Percentiles rank a stretch among this genome's conserved stretches.
Evolutionary conservation across 2,329 filamentous ascomycete genomes (phyloP).

Genomic region (Venturia effusa): DNA sequence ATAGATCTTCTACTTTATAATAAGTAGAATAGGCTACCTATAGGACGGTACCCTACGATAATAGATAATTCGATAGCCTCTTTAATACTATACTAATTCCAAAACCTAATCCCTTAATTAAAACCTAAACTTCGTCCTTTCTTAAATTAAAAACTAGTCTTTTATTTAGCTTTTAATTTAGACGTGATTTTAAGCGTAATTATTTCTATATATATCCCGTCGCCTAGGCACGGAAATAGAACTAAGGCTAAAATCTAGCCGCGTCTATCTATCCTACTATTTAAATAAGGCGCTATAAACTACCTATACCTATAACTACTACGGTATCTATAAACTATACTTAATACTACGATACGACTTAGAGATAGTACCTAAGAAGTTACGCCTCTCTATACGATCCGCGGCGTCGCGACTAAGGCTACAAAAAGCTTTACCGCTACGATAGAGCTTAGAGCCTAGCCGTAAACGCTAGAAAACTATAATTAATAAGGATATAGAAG

Average conservation of each 20-base stretch:
- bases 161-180: no score
- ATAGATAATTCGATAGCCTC: not conserved
- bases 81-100: not conserved
- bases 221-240: no score
- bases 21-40: not conserved
- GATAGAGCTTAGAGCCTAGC: not conserved
- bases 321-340: no score
- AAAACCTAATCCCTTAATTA: no score
- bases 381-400: not conserved
- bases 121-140: no score
- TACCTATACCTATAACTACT: not conserved
- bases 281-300: no score
- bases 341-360: no score
- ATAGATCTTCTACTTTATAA: not conserved
- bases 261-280: no score
- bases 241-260: no score
- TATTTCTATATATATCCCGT: no score
- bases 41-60: not conserved
- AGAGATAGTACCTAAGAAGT: not conserved
- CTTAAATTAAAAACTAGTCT: no score
- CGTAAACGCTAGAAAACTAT: not conserved
- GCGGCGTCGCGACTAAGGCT: not conserved
- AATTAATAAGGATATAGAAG: not conserved
- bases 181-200: no score
- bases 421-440: not conserved